These are phyloP conservation scores for Cairneyella variabilis DNA, from an alignment of 495 filamentous ascomycete species.

Conservation along the genomic window DNA sequence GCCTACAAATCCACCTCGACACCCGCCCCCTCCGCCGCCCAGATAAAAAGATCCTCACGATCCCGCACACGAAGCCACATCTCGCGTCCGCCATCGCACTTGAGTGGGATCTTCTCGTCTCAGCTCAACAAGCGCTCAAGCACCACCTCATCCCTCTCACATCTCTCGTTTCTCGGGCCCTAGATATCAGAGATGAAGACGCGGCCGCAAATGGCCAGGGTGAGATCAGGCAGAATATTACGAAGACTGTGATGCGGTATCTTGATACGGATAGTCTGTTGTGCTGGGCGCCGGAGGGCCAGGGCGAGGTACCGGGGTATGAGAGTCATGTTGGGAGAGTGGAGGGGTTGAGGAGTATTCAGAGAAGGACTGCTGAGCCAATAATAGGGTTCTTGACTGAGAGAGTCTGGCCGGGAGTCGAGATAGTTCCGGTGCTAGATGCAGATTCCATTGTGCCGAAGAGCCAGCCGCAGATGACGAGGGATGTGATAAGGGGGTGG, in stretches of 20 bases:
- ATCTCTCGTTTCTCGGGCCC: slow-evolving; percentile 71
- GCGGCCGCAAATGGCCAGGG: slow-evolving; percentile 21
- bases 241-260: slow-evolving; percentile 71
- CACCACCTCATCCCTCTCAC: slow-evolving; percentile 89
- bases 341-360: slow-evolving; percentile 65
- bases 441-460: slow-evolving; percentile 66
- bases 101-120: slow-evolving; percentile 86
- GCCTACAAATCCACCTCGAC: slow-evolving; percentile 76
- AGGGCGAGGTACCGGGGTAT: slow-evolving; percentile 28
- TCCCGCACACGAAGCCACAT: slow-evolving; percentile 72
- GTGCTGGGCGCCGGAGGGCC: slow-evolving; percentile 76
- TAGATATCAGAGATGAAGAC: slow-evolving; percentile 71
- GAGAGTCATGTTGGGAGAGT: slow-evolving; percentile 17
- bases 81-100: slow-evolving; percentile 84
- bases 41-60: slow-evolving; percentile 61
- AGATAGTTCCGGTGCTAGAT: slow-evolving; percentile 73
- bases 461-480: slow-evolving; percentile 65
- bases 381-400: slow-evolving; percentile 67
- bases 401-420: slow-evolving; percentile 80
- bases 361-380: slow-evolving; percentile 59
- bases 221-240: slow-evolving; percentile 53
- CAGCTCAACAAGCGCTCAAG: slow-evolving; percentile 70
- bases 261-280: slow-evolving; percentile 91
- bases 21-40: slow-evolving; percentile 72
- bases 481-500: slow-evolving; percentile 76